These are phyloP conservation scores for Periconia digitata DNA, from an alignment of 2,329 filamentous ascomycete species.

Conservation along the genomic window DNA sequence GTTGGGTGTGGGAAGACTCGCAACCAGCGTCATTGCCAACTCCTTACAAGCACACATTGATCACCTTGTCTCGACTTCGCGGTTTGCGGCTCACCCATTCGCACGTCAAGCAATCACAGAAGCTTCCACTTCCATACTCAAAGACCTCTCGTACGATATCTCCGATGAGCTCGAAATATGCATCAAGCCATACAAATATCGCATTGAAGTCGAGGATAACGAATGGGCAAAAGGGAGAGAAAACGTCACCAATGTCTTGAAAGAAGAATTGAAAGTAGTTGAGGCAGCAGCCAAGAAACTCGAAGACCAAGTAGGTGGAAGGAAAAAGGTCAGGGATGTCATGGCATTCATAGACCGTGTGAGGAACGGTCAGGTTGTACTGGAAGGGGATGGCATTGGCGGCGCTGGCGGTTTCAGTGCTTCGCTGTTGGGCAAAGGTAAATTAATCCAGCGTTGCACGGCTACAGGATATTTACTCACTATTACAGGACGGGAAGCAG, in stretches of 20 bases:
- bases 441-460: slow-evolving; percentile 22
- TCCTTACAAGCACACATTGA: slow-evolving; percentile 87
- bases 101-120: slow-evolving; percentile 91
- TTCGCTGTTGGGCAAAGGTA: slow-evolving; percentile 80
- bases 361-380: slow-evolving; percentile 77
- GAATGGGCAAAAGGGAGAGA: slow-evolving; percentile 88
- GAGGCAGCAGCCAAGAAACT: slow-evolving; percentile 75
- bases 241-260: slow-evolving; percentile 77
- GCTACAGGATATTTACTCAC: slow-evolving; percentile 9
- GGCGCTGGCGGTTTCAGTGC: slow-evolving; percentile 94
- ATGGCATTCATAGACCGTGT: slow-evolving; percentile 89
- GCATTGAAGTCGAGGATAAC: slow-evolving; percentile 88
- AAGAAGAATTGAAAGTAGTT: slow-evolving; percentile 82
- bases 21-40: slow-evolving; percentile 86
- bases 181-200: slow-evolving; percentile 98
- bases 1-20: slow-evolving; percentile 86
- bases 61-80: slow-evolving; percentile 73
- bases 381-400: slow-evolving; percentile 80
- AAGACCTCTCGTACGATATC: slow-evolving; percentile 94
- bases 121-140: slow-evolving; percentile 84
- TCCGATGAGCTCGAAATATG: slow-evolving; percentile 98
- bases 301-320: slow-evolving; percentile 76
- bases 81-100: slow-evolving; percentile 87
- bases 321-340: slow-evolving; percentile 84
- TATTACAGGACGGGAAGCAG: slow-evolving; percentile 76